Evolutionary conservation across 1,139 yeast genomes (phyloP).

Genomic region (Hyphopichia fennica): DNA sequence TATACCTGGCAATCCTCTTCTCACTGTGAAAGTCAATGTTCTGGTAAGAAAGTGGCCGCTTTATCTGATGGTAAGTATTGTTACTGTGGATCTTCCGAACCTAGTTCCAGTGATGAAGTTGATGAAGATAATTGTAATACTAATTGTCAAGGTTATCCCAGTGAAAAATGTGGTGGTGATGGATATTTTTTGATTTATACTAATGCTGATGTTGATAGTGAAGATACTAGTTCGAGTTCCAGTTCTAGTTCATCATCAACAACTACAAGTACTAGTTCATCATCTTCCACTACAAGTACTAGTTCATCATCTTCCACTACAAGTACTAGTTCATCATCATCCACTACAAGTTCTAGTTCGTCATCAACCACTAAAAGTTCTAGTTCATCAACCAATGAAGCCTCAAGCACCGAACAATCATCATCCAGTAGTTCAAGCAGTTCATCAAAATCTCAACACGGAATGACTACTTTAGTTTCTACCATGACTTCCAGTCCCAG

Average conservation of each 20-base stretch:
- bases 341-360: conserved; percentile 4
- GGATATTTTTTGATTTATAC: conserved; percentile 49
- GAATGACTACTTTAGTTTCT: conserved; percentile 2
- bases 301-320: conserved; percentile 8
- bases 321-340: conserved; percentile 10
- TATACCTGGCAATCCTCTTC: conserved; percentile 53
- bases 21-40: conserved; percentile 49
- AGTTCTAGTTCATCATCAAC: conserved; percentile 14
- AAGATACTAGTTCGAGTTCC: conserved; percentile 11
- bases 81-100: conserved; percentile 57
- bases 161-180: conserved; percentile 65
- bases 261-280: conserved; percentile 9
- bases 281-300: conserved; percentile 9
- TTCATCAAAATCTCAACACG: neutral
- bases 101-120: conserved; percentile 30
- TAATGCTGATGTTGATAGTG: conserved; percentile 25
- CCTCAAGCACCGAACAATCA: conserved; percentile 8
- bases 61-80: conserved; percentile 54
- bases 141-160: conserved; percentile 57
- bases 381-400: conserved; percentile 8
- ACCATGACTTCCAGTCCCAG: conserved; percentile 5
- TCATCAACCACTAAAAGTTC: conserved; percentile 6
- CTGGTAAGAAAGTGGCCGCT: conserved; percentile 52
- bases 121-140: conserved; percentile 43
- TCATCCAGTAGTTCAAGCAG: conserved; percentile 4